A percentile compares a stretch with the other conserved stretches of the same genome.
These are phyloP conservation scores for Beauveria australis DNA, from an alignment of 2,329 filamentous ascomycete genomes.

Conservation along the genomic window DNA sequence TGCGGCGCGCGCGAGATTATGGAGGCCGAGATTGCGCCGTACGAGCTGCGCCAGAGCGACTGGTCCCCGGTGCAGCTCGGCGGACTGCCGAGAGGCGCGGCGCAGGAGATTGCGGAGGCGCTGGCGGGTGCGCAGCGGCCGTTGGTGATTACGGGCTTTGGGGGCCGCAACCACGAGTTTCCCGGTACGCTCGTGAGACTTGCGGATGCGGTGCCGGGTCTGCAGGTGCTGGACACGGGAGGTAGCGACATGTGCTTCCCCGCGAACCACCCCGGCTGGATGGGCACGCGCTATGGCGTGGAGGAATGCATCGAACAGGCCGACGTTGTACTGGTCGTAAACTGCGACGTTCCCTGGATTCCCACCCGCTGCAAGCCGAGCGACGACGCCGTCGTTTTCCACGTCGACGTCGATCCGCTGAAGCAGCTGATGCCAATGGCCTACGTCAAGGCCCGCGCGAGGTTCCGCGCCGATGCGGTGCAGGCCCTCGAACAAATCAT, in stretches of 20 bases:
- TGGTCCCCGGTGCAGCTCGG: slow-evolving; percentile 67
- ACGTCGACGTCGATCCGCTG: slow-evolving; percentile 57
- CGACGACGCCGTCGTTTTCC: slow-evolving; percentile 47
- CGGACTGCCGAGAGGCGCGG: slow-evolving; percentile 43
- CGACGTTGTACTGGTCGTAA: slow-evolving; percentile 76
- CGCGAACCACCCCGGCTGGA: slow-evolving; percentile 56
- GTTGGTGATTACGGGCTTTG: slow-evolving; percentile 62
- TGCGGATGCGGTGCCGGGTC: slow-evolving; percentile 57
- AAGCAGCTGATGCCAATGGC: slow-evolving; percentile 68
- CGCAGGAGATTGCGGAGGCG: slow-evolving; percentile 52
- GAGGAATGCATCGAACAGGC: slow-evolving; percentile 67
- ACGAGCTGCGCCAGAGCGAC: slow-evolving; percentile 56
- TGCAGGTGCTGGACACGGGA: slow-evolving; percentile 67
- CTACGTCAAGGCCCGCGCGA: slow-evolving; percentile 57
- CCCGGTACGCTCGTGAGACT: slow-evolving; percentile 57
- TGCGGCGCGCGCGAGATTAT: slow-evolving; percentile 73
- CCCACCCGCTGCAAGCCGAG: slow-evolving; percentile 59
- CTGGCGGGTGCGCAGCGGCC: slow-evolving; percentile 58
- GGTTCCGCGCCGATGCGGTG: slow-evolving; percentile 59
- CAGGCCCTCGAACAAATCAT: slow-evolving; percentile 63
- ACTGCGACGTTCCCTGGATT: slow-evolving; percentile 93
- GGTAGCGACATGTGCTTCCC: slow-evolving; percentile 79
- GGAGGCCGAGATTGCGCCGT: slow-evolving; percentile 74
- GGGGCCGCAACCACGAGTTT: slow-evolving; percentile 57
- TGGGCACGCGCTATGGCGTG: slow-evolving; percentile 65